Base-by-base conservation (phyloP, 75 land plant species). In the Pseudotsuga menziesii region DNA sequence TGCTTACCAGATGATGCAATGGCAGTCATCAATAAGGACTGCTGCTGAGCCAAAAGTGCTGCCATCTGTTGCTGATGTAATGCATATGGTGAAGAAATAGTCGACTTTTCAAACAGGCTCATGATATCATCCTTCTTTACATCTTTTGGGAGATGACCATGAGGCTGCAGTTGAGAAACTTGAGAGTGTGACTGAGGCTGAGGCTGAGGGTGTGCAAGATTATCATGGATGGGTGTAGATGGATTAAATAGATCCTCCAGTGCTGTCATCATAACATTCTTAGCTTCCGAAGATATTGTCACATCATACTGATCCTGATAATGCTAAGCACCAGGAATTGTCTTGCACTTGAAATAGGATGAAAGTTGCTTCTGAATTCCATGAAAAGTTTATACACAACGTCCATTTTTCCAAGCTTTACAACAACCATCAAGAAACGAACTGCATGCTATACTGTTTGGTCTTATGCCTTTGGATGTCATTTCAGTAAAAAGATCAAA, bases 1-100 rank as follows among this genome's bases (percentile, higher is more conserved):
- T 77, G 79, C 17, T 76, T 87, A 56, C 77, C 59, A 23, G 60
- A 73, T 44, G 86, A 75, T 59, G 89, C 80, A 35, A 91, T 85
- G 63, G 98, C 90, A 79, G 92, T 91, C 85, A 87, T 84, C 22
- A 94, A 81, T 78, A 94, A 82, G 25, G 92, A 82, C 77, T 94
- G 88, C 85, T 87, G 98, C 69, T 96, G 98, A 62, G 92, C 91
- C 3, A 92, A 80, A 56, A 91, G n/a, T 69, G 87, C 86, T n/a
- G 93, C 91, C 78, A 94, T 84, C 78, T 97, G 98, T 75, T 92
- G 96, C 79, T 97, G 99, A 76, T 94, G 99, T 48, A 83, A 14
- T 52, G 91, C 77, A 87, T 77, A 97, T 77, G 99, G 99, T 8
- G 98, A 93, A 41, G 84, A 90, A 85, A 91, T 89, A 56, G 83